A percentile compares a stretch with the other conserved stretches of the same genome.
Evolutionary conservation across 441 rosid genomes (phyloP).

Genomic region (Syzygium malaccense): DNA sequence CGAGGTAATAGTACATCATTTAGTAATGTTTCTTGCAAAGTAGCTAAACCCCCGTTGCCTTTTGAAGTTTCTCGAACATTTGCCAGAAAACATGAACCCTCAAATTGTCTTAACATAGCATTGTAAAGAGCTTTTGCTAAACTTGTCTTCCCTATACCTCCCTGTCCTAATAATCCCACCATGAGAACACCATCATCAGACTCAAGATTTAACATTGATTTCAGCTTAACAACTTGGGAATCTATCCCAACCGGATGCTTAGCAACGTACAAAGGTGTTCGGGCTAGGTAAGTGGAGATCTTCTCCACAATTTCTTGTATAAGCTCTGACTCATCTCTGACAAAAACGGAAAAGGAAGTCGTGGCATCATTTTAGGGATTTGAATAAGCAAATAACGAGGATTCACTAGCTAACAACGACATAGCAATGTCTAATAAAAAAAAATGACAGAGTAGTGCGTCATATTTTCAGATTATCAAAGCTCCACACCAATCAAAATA

Average conservation of each 20-base stretch:
- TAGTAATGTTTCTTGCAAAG: background rate
- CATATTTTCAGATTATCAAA: background rate
- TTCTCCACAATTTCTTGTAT: background rate
- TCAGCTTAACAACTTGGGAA: background rate
- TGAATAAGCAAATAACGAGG: background rate
- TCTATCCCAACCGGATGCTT: background rate
- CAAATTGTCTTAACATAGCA: background rate
- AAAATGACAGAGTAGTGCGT: too few species aligned
- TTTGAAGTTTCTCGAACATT: background rate
- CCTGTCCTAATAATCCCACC: background rate
- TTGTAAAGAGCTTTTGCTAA: background rate
- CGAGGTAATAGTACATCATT: rapidly evolving
- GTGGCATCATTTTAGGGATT: background rate
- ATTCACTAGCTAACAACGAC: background rate
- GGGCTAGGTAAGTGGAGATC: rapidly evolving
- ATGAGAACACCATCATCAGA: background rate
- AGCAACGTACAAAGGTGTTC: background rate
- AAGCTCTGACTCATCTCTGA: background rate
- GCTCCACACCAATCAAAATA: background rate
- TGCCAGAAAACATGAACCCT: background rate
- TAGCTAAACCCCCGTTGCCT: rapidly evolving
- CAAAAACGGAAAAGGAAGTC: rapidly evolving
- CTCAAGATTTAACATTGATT: rapidly evolving
- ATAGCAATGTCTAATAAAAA: too few species aligned
- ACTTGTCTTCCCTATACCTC: background rate